phyloP scores from a whole-genome alignment of 768 basidiomycete species.

The Dentipellis sp. region DNA sequence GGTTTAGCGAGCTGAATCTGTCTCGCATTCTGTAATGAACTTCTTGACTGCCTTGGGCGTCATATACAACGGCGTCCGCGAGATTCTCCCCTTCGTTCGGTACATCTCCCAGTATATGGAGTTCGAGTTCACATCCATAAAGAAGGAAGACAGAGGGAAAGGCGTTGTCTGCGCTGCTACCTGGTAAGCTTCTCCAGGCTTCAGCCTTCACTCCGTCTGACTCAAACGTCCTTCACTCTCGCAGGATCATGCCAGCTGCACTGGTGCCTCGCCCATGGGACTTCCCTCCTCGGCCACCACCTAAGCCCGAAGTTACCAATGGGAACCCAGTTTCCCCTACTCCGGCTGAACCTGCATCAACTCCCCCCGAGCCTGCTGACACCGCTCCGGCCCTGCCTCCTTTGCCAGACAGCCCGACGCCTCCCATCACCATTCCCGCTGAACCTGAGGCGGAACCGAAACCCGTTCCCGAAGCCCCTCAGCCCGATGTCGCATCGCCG shows the following conservation, averaged over 20 bases:
- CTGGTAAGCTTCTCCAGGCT: slow-evolving; percentile 38
- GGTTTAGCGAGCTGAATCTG: slow-evolving; percentile 45
- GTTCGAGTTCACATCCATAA: slow-evolving; percentile 61
- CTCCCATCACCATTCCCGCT: not conserved
- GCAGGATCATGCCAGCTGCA: slow-evolving; percentile 72
- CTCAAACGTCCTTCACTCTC: not conserved
- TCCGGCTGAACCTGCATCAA: not conserved
- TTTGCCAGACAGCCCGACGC: not conserved
- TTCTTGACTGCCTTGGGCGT: slow-evolving; percentile 66
- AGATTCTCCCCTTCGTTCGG: slow-evolving; percentile 77
- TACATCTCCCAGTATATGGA: slow-evolving; percentile 77
- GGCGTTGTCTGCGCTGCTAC: slow-evolving; percentile 87
- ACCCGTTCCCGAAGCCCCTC: not conserved
- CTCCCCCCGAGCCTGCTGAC: not conserved
- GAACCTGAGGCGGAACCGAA: not conserved
- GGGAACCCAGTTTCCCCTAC: not conserved
- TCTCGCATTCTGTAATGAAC: slow-evolving; percentile 56
- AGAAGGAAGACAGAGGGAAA: slow-evolving; percentile 51
- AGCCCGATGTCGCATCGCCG: not conserved
- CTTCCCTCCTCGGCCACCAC: slow-evolving; percentile 36
- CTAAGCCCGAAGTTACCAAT: not conserved
- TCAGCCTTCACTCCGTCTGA: not conserved
- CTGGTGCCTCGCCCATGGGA: slow-evolving; percentile 77
- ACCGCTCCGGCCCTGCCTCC: no score
- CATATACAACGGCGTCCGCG: slow-evolving; percentile 65